Evolutionary conservation across 2,329 filamentous ascomycete species (phyloP).

Genomic region (Stagonosporopsis chrysanthemi): DNA sequence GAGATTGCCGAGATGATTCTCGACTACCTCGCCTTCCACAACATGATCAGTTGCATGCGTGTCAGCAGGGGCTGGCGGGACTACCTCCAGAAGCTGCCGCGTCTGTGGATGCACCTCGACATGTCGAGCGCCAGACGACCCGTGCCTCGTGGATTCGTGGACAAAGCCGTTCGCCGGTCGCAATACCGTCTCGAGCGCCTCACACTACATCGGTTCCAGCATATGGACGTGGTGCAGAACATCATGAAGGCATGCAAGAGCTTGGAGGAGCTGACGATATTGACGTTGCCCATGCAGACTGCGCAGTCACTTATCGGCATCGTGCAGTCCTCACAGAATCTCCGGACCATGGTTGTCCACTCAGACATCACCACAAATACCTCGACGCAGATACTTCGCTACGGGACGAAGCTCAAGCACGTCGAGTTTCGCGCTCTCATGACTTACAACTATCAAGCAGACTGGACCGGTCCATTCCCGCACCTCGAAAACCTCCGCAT

Average conservation of each 20-base stretch:
- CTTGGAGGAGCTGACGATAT: slow-evolving; percentile 44
- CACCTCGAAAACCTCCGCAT: slow-evolving; percentile 33
- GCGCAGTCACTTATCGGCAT: slow-evolving; percentile 43
- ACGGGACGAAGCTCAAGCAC: slow-evolving; percentile 34
- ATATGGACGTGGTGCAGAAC: slow-evolving; percentile 52
- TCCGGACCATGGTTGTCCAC: slow-evolving; percentile 40
- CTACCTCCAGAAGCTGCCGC: slow-evolving; percentile 57
- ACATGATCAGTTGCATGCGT: slow-evolving; percentile 60
- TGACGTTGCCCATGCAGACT: slow-evolving; percentile 31
- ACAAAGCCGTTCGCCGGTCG: slow-evolving; percentile 52
- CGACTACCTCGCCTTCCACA: slow-evolving; percentile 59
- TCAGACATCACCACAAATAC: slow-evolving; percentile 37
- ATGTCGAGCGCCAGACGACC: slow-evolving; percentile 55
- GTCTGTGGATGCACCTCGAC: slow-evolving; percentile 63
- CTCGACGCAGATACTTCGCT: slow-evolving; percentile 38
- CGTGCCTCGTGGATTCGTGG: slow-evolving; percentile 54
- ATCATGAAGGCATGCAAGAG: slow-evolving; percentile 49
- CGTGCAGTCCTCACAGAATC: slow-evolving; percentile 29
- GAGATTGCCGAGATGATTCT: slow-evolving; percentile 63
- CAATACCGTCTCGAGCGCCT: slow-evolving; percentile 44
- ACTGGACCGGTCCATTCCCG: slow-evolving; percentile 38
- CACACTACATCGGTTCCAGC: slow-evolving; percentile 47
- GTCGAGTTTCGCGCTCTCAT: slow-evolving; percentile 26
- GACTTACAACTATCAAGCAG: slow-evolving; percentile 1
- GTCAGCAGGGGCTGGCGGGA: slow-evolving; percentile 64